phyloP scores from a whole-genome alignment of 441 rosid genomes.

The Rhodomyrtus psidioides region DNA sequence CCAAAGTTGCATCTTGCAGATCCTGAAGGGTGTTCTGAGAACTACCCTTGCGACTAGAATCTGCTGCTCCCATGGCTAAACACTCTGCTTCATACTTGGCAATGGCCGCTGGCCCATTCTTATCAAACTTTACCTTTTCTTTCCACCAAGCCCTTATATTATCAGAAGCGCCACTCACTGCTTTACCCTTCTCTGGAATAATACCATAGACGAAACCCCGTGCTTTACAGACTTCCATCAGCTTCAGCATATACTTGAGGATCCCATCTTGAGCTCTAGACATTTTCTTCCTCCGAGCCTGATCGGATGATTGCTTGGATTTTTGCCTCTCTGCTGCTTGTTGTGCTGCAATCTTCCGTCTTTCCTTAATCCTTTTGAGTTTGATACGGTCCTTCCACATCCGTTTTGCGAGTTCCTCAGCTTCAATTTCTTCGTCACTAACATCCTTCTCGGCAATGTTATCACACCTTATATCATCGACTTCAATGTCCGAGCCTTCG shows the following conservation, averaged over 20 bases:
- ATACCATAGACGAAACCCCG: slow-evolving; percentile 96
- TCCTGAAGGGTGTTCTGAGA: slow-evolving; percentile 72
- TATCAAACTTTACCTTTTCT: slow-evolving; percentile 97
- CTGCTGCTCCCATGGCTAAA: slow-evolving; percentile 52
- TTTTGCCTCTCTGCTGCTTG: slow-evolving; percentile 62
- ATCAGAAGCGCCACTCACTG: slow-evolving; percentile 91
- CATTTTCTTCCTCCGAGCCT: slow-evolving; percentile 98
- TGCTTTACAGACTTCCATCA: slow-evolving; percentile 97
- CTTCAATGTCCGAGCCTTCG: slow-evolving; percentile 59
- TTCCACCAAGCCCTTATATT: slow-evolving; percentile 99
- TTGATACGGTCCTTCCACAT: slow-evolving; percentile 97
- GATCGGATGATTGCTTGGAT: slow-evolving; percentile 71
- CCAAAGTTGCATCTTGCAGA: slow-evolving; percentile 93
- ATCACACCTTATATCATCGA: slow-evolving; percentile 71
- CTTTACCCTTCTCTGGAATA: slow-evolving; percentile 95
- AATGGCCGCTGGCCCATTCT: slow-evolving; percentile 96
- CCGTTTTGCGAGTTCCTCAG: slow-evolving; percentile 77
- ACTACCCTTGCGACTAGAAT: slow-evolving; percentile 44
- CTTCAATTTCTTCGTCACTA: slow-evolving; percentile 95
- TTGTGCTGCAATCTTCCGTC: slow-evolving; percentile 48
- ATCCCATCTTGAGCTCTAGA: slow-evolving; percentile 99
- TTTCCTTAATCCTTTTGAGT: slow-evolving; percentile 78
- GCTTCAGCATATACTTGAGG: slow-evolving; percentile 95
- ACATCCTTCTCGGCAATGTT: slow-evolving; percentile 89
- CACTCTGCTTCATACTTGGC: slow-evolving; percentile 80